Evolutionary conservation across 2,329 filamentous ascomycete genomes (phyloP).

Genomic region (Sclerotinia spermophila): DNA sequence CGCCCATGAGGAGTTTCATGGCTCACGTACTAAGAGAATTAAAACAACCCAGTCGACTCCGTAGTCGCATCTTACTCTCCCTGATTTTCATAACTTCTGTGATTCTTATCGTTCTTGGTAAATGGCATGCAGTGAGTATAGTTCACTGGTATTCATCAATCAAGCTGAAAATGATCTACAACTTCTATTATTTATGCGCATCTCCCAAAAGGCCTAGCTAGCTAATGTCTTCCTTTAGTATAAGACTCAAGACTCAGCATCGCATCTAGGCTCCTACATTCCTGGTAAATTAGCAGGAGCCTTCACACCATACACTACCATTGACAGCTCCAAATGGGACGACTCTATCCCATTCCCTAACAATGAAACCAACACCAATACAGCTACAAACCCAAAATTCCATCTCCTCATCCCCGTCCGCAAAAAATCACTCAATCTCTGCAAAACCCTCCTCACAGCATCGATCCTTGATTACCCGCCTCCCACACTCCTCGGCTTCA

Average conservation of each 20-base stretch:
- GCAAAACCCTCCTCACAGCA: constrained; percentile 53
- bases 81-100: constrained; percentile 18
- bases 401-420: constrained; percentile 53
- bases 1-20: constrained; percentile 21
- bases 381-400: constrained; percentile 39
- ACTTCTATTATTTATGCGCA: not conserved
- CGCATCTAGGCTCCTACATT: constrained; percentile 21
- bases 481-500: constrained; percentile 49
- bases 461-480: constrained; percentile 58
- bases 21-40: constrained; percentile 23
- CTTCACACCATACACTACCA: constrained; percentile 17
- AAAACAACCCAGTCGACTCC: constrained; percentile 25
- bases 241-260: constrained; percentile 21
- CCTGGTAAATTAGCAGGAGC: constrained; percentile 21
- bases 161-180: not conserved
- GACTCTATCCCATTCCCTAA: constrained; percentile 13
- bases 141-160: not conserved
- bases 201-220: not conserved
- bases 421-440: constrained; percentile 45
- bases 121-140: constrained; percentile 17
- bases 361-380: constrained; percentile 13
- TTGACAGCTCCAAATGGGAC: constrained; percentile 22
- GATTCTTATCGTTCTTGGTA: constrained; percentile 20
- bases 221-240: constrained; percentile 14
- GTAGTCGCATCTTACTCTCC: constrained; percentile 21